Evolutionary conservation across 345 rosid species (phyloP), one percentile per base, ranked within the genome.

Genomic region (Eucalyptus polyanthemos): DNA sequence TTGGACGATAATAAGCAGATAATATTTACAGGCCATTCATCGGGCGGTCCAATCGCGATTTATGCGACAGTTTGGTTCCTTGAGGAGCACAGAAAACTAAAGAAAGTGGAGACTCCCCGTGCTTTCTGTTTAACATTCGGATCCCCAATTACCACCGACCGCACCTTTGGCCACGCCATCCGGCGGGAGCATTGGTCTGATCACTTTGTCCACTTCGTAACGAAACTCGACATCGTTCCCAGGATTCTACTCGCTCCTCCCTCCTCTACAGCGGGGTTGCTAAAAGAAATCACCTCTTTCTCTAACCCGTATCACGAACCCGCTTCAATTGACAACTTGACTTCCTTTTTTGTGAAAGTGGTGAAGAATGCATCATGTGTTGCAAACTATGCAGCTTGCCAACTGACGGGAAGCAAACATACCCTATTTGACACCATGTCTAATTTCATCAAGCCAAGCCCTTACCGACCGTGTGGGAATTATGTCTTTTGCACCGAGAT

Each of bases 1-100:
- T 88, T 81, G 44, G 19, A 37, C 5, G 92, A 91, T 14, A 86
- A 53, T 27, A 93, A 91, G 94, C 92, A 65, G 89, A 91, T 97
- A 67, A 93, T 97, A 83, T 97, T 97, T 87, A 91, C 99, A 50
- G 99, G 99, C 87, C 98, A 96, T 86, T 97, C 98, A 2, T 92
- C 94, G 14, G 99, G 97, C 29, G 99, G 97, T 9, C 93, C 99
- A 7, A 87, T 93, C 88, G 99, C 99, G 21, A 93, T 96, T 29
- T 89, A 95, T 1, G 14, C 65, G 2, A 25, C 67, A 3, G 67
- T 60, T 60, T 62, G 69, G 69, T 62, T 29, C 34, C 34, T 62
- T 62, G 69, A 62, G 69, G 31, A 62, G 69, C n/a, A 62, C 69
- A 62, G 4, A 62, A 62, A 7, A 62, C 4, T 8, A 6, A 13